Evolutionary conservation across 176 grass and related monocot species (phyloP).

Genomic region (Aegilops umbellulata): DNA sequence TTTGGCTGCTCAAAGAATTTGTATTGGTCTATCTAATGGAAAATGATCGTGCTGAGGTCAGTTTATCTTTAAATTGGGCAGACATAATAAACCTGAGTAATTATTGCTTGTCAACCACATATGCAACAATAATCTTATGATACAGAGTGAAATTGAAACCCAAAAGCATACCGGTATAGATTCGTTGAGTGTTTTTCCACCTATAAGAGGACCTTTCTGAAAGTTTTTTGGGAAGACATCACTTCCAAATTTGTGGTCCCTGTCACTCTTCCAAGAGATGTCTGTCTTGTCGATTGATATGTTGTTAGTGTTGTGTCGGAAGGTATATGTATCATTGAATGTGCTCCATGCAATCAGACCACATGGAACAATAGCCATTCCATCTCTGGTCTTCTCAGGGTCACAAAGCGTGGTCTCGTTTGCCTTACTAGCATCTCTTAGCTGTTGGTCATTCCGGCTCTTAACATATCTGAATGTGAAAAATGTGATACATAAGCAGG

Average conservation of each 20-base stretch:
- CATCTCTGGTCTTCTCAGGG: constrained; percentile 57
- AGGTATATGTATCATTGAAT: constrained; percentile 89
- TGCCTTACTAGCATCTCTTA: constrained; percentile 48
- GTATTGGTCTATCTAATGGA: not conserved
- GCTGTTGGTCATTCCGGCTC: constrained; percentile 78
- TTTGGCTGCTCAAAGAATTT: not conserved
- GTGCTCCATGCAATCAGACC: constrained; percentile 96
- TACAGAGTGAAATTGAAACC: not conserved
- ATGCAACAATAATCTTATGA: constrained; percentile 2
- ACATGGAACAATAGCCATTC: constrained; percentile 69
- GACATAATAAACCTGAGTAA: not conserved
- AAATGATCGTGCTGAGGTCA: not conserved
- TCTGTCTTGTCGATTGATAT: constrained; percentile 61
- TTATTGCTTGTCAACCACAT: not conserved
- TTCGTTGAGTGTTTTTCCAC: constrained; percentile 57
- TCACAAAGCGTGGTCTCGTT: constrained; percentile 52
- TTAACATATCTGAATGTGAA: constrained; percentile 79
- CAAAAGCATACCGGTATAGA: constrained; percentile 46
- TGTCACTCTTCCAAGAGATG: constrained; percentile 96
- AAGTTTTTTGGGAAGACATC: constrained; percentile 84
- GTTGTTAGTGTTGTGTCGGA: constrained; percentile 28
- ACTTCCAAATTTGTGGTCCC: constrained; percentile 91
- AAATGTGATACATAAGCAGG: constrained; percentile 1
- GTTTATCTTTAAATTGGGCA: constrained; percentile 16
- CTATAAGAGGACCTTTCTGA: constrained; percentile 64